Percentiles rank a stretch among this genome's conserved stretches.
These are phyloP conservation scores for Postia placenta DNA, from an alignment of 768 basidiomycete species.

Conservation along the genomic window DNA sequence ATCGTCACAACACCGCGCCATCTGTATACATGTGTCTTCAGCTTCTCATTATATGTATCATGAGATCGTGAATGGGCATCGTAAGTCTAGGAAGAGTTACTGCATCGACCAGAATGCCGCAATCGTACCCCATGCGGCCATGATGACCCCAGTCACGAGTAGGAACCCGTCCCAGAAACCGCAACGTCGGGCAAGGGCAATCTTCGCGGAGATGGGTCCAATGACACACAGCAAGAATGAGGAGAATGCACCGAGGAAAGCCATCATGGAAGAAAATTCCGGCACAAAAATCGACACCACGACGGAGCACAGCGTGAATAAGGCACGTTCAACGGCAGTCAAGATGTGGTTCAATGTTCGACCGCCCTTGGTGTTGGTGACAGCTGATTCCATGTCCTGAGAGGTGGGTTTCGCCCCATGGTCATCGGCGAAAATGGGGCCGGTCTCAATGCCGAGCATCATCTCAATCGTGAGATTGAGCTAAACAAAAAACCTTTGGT, in stretches of 20 bases:
- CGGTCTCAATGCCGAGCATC: conserved; percentile 60
- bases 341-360: conserved; percentile 33
- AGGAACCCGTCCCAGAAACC: conserved; percentile 47
- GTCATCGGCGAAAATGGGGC: conserved; percentile 17
- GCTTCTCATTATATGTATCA: neutral
- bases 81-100: neutral
- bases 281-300: conserved; percentile 70
- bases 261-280: conserved; percentile 79
- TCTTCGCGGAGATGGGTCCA: conserved; percentile 65
- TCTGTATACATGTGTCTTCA: neutral
- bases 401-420: conserved; percentile 16
- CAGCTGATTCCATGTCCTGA: conserved; percentile 5
- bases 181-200: conserved; percentile 47
- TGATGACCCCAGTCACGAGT: conserved; percentile 44
- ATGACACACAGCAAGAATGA: conserved; percentile 56
- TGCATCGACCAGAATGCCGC: conserved; percentile 42
- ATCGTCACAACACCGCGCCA: no score
- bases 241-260: conserved; percentile 87
- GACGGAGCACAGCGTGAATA: conserved; percentile 55
- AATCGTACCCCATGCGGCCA: conserved; percentile 76
- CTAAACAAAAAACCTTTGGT: conserved; percentile 27
- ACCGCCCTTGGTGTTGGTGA: conserved; percentile 22
- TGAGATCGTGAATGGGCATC: neutral
- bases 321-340: conserved; percentile 48
- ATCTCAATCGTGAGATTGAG: conserved; percentile 81